Base-by-base conservation (phyloP, 2,329 filamentous ascomycete species). In the Neonectria neomacrospora region DNA sequence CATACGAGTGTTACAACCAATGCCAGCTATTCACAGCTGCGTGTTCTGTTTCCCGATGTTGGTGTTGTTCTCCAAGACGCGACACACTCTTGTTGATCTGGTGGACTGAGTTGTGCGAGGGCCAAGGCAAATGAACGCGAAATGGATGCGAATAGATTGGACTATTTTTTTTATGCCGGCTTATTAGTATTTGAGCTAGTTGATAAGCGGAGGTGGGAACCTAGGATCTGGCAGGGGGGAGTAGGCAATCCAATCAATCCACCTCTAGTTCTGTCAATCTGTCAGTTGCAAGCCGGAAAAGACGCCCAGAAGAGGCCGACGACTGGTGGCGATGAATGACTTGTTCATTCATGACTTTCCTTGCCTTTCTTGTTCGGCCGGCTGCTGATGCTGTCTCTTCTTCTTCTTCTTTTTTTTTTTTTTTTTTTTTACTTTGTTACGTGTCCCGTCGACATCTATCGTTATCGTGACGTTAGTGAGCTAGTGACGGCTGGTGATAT, bases 1-100 rank as follows among this genome's bases (percentile, higher is more conserved):
- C 57, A 32, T 41, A 41, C n/a, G 32, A 53, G 59, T 34, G 41
- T 58, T 51, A 48, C 47, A 57, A 45, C 23, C 28, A 47, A 23
- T 57, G 18, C 48, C 41, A 53, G 39, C n/a, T 37, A 42, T 28
- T 54, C 47, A 28, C 52, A 51, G 52, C 51, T n/a, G 14, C n/a
- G 5, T 37, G 34, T 32, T 52, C 32, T 32, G 58, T 51, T 55
- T 54, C 23, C 44, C 20, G 14, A 32, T 54, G 11, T 41, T 26
- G 23, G 20, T 41, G 37, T 44, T 28, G 28, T 54, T 48, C 37
- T 54, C 23, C 39, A 34, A 56, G 37, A 37, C 58, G 34, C 53
- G 58, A 54, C 52, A 26, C 51, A 47, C 26, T 26, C n/a, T n/a
- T n/a, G n/a, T n/a, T 16, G 26, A 7, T 54, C 42, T 22, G 32